Percentiles rank a stretch among this genome's conserved stretches.
phyloP scores from a whole-genome alignment of 805 yeast genomes.

The Ogataea salicorniae region DNA sequence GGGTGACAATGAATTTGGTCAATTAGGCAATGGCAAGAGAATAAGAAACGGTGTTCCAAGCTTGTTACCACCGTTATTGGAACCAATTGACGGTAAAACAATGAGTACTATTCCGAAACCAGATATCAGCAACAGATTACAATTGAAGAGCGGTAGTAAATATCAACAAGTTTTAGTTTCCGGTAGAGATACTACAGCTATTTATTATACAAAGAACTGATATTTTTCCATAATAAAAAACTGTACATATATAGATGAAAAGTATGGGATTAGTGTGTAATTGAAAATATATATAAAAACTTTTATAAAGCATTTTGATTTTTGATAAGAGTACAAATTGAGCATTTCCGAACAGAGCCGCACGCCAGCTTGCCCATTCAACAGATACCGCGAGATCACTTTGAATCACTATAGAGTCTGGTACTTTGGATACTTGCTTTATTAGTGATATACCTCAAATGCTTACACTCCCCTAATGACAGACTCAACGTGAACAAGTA shows the following conservation, averaged over 20 bases:
- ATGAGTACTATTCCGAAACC: not conserved
- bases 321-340: too few species aligned
- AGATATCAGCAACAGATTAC: constrained; percentile 40
- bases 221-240: not conserved
- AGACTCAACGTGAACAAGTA: not conserved
- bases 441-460: too few species aligned
- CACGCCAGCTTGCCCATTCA: too few species aligned
- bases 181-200: constrained; percentile 57
- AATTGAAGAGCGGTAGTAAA: constrained; percentile 29
- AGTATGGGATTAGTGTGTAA: not conserved
- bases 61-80: constrained; percentile 50
- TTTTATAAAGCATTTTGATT: not conserved
- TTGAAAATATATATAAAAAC: not conserved
- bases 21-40: constrained; percentile 77
- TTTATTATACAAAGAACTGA: constrained; percentile 43
- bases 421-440: too few species aligned
- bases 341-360: too few species aligned
- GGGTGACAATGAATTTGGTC: constrained; percentile 84
- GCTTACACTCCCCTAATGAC: not conserved
- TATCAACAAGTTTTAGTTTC: constrained; percentile 57
- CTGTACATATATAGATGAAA: not conserved
- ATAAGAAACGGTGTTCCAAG: constrained; percentile 53
- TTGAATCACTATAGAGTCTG: too few species aligned
- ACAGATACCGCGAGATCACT: too few species aligned
- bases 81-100: constrained; percentile 35